Conservation (phyloP, 2,329 filamentous ascomycete genomes). For the Triangularia verruculosa region DNA sequence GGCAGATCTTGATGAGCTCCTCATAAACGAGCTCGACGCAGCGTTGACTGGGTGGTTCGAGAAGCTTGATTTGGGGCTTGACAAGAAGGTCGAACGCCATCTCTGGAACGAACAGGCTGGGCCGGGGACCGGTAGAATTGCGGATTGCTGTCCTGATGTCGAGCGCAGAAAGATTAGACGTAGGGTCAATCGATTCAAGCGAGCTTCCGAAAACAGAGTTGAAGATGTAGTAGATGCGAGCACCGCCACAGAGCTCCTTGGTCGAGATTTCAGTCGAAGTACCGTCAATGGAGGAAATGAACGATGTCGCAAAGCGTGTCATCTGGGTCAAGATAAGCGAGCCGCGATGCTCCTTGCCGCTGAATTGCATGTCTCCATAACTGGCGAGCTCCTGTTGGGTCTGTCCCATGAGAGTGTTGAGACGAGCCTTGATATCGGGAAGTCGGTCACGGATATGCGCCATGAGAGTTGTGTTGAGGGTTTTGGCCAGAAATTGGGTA, state of each 20-base stretch:
- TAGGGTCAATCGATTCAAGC: slow-evolving; percentile 92
- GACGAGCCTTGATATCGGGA: slow-evolving; percentile 94
- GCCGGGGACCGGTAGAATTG: slow-evolving; percentile 93
- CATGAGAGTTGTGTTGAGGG: slow-evolving; percentile 93
- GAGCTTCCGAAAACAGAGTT: slow-evolving; percentile 98
- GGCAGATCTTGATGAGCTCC: slow-evolving; percentile 98
- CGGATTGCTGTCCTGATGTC: slow-evolving; percentile 97
- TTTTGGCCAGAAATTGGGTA: slow-evolving; percentile 91
- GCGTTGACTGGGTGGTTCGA: slow-evolving; percentile 91
- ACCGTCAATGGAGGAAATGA: slow-evolving; percentile 97
- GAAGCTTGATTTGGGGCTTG: slow-evolving; percentile 95
- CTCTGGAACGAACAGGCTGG: slow-evolving; percentile 94
- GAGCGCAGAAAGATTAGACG: slow-evolving; percentile 86
- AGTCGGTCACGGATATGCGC: slow-evolving; percentile 90
- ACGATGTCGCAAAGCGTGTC: slow-evolving; percentile 96
- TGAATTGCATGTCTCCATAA: slow-evolving; percentile 97
- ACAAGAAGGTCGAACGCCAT: slow-evolving; percentile 96
- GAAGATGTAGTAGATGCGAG: slow-evolving; percentile 97
- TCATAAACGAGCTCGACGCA: slow-evolving; percentile 98
- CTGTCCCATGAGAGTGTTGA: slow-evolving; percentile 99
- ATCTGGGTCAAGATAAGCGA: slow-evolving; percentile 94
- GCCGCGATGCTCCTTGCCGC: slow-evolving; percentile 92
- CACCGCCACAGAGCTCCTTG: slow-evolving; percentile 92
- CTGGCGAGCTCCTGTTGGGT: slow-evolving; percentile 97
- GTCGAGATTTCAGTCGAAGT: slow-evolving; percentile 98